phyloP scores from a whole-genome alignment of 1,284 basidiomycete species.

The Fistulinella cinereoalba region DNA sequence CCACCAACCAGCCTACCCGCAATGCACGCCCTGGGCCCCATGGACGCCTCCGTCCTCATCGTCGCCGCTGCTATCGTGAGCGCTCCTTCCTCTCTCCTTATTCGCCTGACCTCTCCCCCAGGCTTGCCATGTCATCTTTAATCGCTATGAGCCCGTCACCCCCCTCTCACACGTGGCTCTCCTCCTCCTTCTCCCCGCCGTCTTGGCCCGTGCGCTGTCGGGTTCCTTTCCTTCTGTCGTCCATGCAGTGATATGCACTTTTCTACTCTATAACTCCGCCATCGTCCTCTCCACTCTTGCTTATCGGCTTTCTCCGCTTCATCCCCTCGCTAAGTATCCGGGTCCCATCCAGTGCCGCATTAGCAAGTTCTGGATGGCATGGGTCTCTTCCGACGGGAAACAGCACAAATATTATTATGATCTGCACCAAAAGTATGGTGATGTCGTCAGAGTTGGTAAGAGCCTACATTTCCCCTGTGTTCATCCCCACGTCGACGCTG shows the following conservation, averaged over 20 bases:
- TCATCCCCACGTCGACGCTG: constrained; percentile 1
- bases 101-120: constrained; percentile 18
- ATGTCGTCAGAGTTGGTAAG: constrained; percentile 38
- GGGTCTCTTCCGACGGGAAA: constrained; percentile 32
- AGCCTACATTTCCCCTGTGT: background rate
- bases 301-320: constrained; percentile 37
- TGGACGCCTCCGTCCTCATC: constrained; percentile 22
- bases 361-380: constrained; percentile 37
- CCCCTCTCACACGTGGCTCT: constrained; percentile 28
- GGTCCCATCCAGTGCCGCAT: constrained; percentile 34
- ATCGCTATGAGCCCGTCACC: constrained; percentile 31
- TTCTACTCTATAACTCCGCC: constrained; percentile 29
- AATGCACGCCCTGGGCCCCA: constrained; percentile 21
- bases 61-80: constrained; percentile 26
- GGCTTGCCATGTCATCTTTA: constrained; percentile 33
- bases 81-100: background rate
- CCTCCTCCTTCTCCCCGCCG: constrained; percentile 21
- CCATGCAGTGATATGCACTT: constrained; percentile 17
- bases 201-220: constrained; percentile 15
- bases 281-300: constrained; percentile 29
- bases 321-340: constrained; percentile 34
- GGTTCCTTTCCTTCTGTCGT: constrained; percentile 13
- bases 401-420: constrained; percentile 35
- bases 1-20: constrained; percentile 14
- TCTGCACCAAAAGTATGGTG: constrained; percentile 35